Evolutionary conservation across 805 yeast genomes (phyloP).

Genomic region (Ogataea ganodermae): DNA sequence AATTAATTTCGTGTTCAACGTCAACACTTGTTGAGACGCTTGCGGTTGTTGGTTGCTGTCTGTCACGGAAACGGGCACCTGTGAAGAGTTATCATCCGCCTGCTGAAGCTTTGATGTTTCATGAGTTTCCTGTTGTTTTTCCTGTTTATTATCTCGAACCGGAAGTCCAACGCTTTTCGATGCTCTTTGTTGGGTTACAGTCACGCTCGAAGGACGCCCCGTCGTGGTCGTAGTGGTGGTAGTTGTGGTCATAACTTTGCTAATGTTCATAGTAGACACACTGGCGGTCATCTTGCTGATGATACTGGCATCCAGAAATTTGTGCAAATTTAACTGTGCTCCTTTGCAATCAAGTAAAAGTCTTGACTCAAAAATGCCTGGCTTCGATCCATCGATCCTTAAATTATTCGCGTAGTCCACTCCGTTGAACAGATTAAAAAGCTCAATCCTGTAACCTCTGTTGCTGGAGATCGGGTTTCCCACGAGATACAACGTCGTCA

Average conservation of each 20-base stretch:
- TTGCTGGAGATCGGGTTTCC: slow-evolving; percentile 42
- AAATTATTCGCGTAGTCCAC: slow-evolving; percentile 47
- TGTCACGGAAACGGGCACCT: not conserved
- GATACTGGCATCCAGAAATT: slow-evolving; percentile 39
- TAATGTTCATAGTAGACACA: slow-evolving; percentile 38
- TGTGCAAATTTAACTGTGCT: slow-evolving; percentile 45
- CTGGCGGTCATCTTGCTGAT: slow-evolving; percentile 40
- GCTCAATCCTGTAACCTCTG: slow-evolving; percentile 52
- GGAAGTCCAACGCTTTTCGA: not conserved
- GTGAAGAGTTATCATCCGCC: not conserved
- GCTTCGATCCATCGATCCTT: slow-evolving; percentile 60
- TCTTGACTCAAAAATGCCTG: slow-evolving; percentile 63
- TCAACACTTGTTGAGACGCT: slow-evolving; percentile 18
- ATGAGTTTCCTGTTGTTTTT: not conserved
- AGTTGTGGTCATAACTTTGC: slow-evolving; percentile 27
- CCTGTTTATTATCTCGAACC: not conserved
- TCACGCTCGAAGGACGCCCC: slow-evolving; percentile 9
- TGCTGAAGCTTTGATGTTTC: not conserved
- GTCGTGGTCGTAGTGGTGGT: slow-evolving; percentile 21
- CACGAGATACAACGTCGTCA: slow-evolving; percentile 33
- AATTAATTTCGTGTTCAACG: slow-evolving; percentile 25
- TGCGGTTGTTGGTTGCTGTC: not conserved
- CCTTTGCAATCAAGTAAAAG: slow-evolving; percentile 51
- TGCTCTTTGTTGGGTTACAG: not conserved
- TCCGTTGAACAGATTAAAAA: slow-evolving; percentile 59